Evolutionary conservation across 1,284 basidiomycete genomes (phyloP).

Genomic region (Amylostereum areolatum): DNA sequence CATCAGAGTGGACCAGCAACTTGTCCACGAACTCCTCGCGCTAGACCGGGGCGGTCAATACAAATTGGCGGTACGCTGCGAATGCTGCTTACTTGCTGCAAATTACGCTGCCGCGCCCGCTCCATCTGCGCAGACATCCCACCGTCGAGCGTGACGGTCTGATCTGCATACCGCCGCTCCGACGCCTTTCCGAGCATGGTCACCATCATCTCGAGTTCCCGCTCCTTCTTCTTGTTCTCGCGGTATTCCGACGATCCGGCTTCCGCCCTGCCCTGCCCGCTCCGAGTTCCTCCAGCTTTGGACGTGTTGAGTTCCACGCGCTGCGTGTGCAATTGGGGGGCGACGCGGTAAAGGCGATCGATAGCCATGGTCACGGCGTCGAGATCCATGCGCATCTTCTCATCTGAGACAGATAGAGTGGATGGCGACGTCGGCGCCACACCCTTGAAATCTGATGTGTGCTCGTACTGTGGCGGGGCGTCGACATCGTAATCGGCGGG

Average conservation of each 20-base stretch:
- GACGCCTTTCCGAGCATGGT: conserved; percentile 70
- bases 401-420: conserved; percentile 26
- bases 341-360: conserved; percentile 74
- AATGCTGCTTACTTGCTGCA: conserved; percentile 47
- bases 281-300: conserved; percentile 17
- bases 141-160: conserved; percentile 59
- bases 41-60: conserved; percentile 26
- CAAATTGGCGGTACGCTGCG: conserved; percentile 6
- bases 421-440: conserved; percentile 12
- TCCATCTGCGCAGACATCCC: conserved; percentile 49
- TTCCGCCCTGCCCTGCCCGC: conserved; percentile 7
- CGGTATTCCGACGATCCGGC: conserved; percentile 12
- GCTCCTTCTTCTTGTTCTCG: conserved; percentile 41
- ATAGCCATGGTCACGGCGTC: conserved; percentile 82
- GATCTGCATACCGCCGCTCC: conserved; percentile 57
- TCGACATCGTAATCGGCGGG: conserved; percentile 36
- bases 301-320: conserved; percentile 73
- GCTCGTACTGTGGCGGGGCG: conserved; percentile 58
- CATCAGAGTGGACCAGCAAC: conserved; percentile 58
- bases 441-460: conserved; percentile 27
- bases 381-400: conserved; percentile 77
- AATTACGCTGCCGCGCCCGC: conserved; percentile 46
- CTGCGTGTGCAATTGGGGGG: conserved; percentile 83
- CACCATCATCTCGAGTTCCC: conserved; percentile 66
- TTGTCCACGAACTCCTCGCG: conserved; percentile 67